Evolutionary conservation across 345 rosid species (phyloP).

Genomic region (Camelina hispida): DNA sequence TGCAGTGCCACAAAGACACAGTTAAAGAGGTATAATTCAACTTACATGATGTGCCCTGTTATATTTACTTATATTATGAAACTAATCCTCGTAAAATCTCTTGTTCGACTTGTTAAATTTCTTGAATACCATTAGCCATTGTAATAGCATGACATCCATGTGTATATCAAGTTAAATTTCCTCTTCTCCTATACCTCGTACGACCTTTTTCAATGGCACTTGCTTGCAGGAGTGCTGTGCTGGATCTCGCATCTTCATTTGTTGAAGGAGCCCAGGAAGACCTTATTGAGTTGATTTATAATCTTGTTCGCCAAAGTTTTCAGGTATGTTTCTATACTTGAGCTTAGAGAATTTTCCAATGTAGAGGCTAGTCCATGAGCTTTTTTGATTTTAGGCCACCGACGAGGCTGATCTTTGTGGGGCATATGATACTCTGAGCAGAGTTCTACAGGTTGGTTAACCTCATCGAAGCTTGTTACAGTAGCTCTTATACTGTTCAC

Average conservation of each 20-base stretch:
- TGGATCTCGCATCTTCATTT: conserved; percentile 78
- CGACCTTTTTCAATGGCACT: background rate
- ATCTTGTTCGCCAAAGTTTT: conserved; percentile 60
- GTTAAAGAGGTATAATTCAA: conserved; percentile 55
- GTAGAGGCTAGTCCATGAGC: conserved; percentile 32
- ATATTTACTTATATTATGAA: background rate
- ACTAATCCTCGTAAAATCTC: background rate
- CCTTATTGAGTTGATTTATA: conserved; percentile 69
- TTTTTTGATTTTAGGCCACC: conserved; percentile 53
- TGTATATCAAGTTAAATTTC: background rate
- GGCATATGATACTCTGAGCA: conserved; percentile 73
- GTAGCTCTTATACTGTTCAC: conserved; percentile 6
- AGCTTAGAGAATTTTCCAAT: background rate
- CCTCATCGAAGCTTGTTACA: conserved; percentile 27
- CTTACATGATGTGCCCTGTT: background rate
- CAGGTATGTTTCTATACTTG: conserved; percentile 50
- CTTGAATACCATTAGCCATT: background rate
- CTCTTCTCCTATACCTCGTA: background rate
- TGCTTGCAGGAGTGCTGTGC: conserved; percentile 51
- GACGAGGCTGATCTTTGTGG: conserved; percentile 59
- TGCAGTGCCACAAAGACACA: conserved; percentile 46
- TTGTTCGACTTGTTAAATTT: conserved; percentile 1
- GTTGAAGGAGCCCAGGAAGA: conserved; percentile 75
- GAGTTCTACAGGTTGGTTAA: conserved; percentile 65
- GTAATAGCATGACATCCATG: conserved; percentile 23